These are phyloP conservation scores for Sergeia podlipaevii DNA, from an alignment of 208 protist species.

Conservation along the genomic window DNA sequence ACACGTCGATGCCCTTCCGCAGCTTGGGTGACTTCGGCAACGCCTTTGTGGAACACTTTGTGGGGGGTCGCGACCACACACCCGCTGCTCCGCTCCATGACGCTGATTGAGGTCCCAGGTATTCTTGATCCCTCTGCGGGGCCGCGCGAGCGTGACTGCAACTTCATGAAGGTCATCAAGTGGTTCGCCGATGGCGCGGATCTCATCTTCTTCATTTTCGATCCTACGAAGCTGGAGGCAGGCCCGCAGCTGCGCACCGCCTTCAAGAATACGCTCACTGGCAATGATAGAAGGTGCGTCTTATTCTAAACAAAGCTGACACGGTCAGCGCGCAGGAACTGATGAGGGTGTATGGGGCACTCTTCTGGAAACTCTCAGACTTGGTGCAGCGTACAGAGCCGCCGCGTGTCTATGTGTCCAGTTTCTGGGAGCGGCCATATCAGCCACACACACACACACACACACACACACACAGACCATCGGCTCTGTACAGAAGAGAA, in stretches of 20 bases:
- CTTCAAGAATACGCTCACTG: slow-evolving; percentile 62
- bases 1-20: slow-evolving; percentile 87
- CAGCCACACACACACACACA: no score
- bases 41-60: slow-evolving; percentile 85
- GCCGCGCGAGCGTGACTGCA: slow-evolving; percentile 58
- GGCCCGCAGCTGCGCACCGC: slow-evolving; percentile 67
- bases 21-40: slow-evolving; percentile 87
- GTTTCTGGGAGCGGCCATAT: slow-evolving; percentile 95
- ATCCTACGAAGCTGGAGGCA: slow-evolving; percentile 97
- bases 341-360: slow-evolving; percentile 95
- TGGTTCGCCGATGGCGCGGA: slow-evolving; percentile 96
- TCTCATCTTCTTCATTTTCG: slow-evolving; percentile 96
- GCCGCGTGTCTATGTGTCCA: slow-evolving; percentile 95
- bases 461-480: slow-evolving; percentile 81
- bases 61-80: slow-evolving; percentile 62
- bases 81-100: slow-evolving; percentile 90
- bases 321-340: slow-evolving; percentile 92
- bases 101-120: slow-evolving; percentile 97
- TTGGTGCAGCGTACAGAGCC: slow-evolving; percentile 95
- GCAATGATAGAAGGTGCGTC: slow-evolving; percentile 95
- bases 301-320: slow-evolving; percentile 98
- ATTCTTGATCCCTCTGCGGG: slow-evolving; percentile 92
- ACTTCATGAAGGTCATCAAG: slow-evolving; percentile 71
- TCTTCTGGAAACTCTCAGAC: slow-evolving; percentile 97
- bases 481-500: slow-evolving; percentile 87